These are phyloP conservation scores for Rhytidiadelphus loreus DNA, from an alignment of 225 moss, liverwort and hornwort genomes.

Conservation along the genomic window DNA sequence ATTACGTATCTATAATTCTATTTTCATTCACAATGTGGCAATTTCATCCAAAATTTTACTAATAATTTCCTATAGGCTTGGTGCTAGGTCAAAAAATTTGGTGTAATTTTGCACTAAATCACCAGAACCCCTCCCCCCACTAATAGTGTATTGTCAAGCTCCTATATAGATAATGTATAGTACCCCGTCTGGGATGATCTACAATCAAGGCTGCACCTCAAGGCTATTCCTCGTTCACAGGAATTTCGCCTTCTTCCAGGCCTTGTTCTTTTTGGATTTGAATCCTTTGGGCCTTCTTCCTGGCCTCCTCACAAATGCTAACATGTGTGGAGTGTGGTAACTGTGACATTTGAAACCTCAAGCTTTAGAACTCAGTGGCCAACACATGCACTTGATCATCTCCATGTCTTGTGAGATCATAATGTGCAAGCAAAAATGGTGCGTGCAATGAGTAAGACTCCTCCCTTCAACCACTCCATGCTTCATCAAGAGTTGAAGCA, in stretches of 20 bases:
- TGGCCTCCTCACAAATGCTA: neutral
- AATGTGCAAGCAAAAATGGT: neutral
- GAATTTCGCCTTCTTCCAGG: neutral
- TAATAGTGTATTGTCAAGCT: neutral
- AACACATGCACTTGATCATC: neutral
- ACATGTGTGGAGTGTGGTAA: neutral
- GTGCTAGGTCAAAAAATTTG: no score
- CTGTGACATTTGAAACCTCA: neutral
- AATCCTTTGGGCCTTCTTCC: neutral
- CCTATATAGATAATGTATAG: neutral
- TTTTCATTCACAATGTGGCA: no score
- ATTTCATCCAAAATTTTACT: no score
- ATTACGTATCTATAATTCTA: no score
- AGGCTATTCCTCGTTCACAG: neutral
- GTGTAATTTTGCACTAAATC: no score
- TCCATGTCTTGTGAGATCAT: neutral
- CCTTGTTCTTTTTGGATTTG: neutral
- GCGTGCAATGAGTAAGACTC: rapidly evolving
- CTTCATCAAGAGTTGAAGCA: neutral
- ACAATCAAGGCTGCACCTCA: neutral
- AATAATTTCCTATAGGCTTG: no score
- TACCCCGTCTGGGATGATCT: neutral
- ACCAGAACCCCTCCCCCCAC: no score
- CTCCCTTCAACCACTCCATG: neutral
- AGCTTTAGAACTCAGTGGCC: neutral